phyloP scores from a whole-genome alignment of 441 rosid species.

The Sinapis alba region DNA sequence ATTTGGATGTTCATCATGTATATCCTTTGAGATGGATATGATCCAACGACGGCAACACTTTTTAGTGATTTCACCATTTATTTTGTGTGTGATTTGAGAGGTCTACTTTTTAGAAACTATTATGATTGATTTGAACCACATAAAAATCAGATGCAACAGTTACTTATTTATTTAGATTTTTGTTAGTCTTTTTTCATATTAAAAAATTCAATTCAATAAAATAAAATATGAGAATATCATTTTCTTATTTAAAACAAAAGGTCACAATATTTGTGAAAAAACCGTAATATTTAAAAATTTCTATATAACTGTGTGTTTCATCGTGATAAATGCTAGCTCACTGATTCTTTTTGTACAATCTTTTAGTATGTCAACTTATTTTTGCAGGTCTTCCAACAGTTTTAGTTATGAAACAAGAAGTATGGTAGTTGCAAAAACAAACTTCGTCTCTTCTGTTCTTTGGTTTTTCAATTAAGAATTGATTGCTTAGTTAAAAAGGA shows the following conservation, averaged over 20 bases:
- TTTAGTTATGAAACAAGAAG: neutral
- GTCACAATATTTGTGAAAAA: neutral
- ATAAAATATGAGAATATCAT: neutral
- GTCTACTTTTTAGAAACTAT: neutral
- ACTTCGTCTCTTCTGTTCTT: neutral
- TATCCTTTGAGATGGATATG: neutral
- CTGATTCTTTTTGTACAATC: neutral
- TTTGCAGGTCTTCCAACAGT: neutral
- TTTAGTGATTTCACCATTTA: neutral
- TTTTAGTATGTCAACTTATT: neutral
- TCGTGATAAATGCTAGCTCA: neutral
- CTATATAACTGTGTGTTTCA: neutral
- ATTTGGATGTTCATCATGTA: neutral
- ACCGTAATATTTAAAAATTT: neutral
- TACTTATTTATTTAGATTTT: neutral
- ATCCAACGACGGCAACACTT: neutral
- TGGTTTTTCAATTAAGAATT: neutral
- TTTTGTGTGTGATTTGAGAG: neutral
- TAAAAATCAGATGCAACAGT: neutral
- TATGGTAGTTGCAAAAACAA: conserved; percentile 20
- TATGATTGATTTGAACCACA: neutral
- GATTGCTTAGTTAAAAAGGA: no score
- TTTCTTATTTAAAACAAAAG: no score
- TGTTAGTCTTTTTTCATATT: neutral
- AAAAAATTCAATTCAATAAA: neutral